Conservation (phyloP, 495 filamentous ascomycete genomes). For the Aspergillus hancockii region DNA sequence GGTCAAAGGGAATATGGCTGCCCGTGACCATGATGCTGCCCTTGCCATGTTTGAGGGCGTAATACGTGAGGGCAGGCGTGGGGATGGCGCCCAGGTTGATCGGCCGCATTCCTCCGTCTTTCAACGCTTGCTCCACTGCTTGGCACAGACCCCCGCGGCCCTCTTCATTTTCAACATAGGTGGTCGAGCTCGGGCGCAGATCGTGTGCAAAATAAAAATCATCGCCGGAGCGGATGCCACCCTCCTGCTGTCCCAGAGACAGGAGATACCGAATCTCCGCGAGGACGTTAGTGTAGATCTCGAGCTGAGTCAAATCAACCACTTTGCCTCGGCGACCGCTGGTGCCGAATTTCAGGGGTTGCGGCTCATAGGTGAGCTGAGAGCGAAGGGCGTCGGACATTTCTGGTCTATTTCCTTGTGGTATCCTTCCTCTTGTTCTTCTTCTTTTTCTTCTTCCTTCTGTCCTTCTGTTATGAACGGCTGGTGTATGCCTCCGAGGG, state of each 20-base stretch:
- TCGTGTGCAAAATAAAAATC: conserved; percentile 34
- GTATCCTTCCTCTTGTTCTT: too few relatives aligned
- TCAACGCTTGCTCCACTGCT: conserved; percentile 27
- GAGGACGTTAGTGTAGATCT: conserved; percentile 30
- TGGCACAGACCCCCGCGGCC: conserved; percentile 28
- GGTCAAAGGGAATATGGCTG: conserved; percentile 35
- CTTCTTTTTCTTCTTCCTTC: too few relatives aligned
- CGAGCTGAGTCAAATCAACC: conserved; percentile 30
- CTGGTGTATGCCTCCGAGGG: too few relatives aligned
- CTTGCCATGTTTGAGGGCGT: conserved; percentile 25
- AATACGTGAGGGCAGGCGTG: conserved; percentile 28
- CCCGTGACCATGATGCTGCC: conserved; percentile 36
- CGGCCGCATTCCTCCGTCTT: conserved; percentile 27
- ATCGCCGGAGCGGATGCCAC: conserved; percentile 27
- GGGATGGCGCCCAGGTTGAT: conserved; percentile 32
- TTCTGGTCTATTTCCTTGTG: too few relatives aligned
- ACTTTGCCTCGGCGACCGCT: conserved; percentile 30
- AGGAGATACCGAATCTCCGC: conserved; percentile 32
- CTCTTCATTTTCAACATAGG: conserved; percentile 26
- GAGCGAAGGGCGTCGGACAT: conserved; percentile 8
- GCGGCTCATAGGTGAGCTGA: conserved; percentile 24
- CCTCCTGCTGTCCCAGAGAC: conserved; percentile 17
- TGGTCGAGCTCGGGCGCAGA: conserved; percentile 30
- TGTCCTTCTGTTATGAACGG: too few relatives aligned
- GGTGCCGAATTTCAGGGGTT: conserved; percentile 30